Percentiles rank a stretch among this genome's conserved stretches.
Evolutionary conservation across 805 yeast genomes (phyloP).

Genomic region (Candida dajiaensis): DNA sequence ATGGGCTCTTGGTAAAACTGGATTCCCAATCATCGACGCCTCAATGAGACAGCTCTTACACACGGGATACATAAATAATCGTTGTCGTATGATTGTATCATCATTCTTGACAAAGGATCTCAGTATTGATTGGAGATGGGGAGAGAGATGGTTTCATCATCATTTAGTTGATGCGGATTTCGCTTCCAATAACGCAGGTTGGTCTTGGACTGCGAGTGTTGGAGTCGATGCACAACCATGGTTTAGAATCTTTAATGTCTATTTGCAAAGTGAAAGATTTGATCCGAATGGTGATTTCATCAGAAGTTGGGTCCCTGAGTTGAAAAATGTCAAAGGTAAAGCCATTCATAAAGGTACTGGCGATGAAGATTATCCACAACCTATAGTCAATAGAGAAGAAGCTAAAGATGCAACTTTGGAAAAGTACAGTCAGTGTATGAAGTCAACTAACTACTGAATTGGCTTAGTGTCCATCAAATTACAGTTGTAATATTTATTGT

Average conservation of each 20-base stretch:
- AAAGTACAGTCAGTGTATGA: constrained; percentile 32
- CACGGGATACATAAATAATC: constrained; percentile 50
- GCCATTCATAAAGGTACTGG: constrained; percentile 25
- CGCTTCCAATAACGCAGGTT: constrained; percentile 50
- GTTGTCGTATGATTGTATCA: constrained; percentile 49
- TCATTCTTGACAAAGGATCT: constrained; percentile 45
- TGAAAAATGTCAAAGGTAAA: constrained; percentile 20
- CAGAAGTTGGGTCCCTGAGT: constrained; percentile 45
- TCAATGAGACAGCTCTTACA: constrained; percentile 45
- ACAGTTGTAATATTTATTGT: not conserved
- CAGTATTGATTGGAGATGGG: constrained; percentile 49
- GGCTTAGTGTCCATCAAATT: no score
- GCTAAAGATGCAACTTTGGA: constrained; percentile 39
- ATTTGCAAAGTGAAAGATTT: constrained; percentile 41
- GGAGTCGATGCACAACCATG: constrained; percentile 54
- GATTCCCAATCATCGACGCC: constrained; percentile 53
- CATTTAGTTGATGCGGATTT: constrained; percentile 47
- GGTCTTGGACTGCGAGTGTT: constrained; percentile 49
- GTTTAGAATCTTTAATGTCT: constrained; percentile 50
- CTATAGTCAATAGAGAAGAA: constrained; percentile 37
- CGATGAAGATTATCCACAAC: constrained; percentile 34
- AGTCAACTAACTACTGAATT: not conserved
- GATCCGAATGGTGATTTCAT: constrained; percentile 44
- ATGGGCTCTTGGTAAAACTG: constrained; percentile 52
- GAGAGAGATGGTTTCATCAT: constrained; percentile 45